Evolutionary conservation across 768 basidiomycete genomes (phyloP).

Genomic region (Mycena sanguinolenta): DNA sequence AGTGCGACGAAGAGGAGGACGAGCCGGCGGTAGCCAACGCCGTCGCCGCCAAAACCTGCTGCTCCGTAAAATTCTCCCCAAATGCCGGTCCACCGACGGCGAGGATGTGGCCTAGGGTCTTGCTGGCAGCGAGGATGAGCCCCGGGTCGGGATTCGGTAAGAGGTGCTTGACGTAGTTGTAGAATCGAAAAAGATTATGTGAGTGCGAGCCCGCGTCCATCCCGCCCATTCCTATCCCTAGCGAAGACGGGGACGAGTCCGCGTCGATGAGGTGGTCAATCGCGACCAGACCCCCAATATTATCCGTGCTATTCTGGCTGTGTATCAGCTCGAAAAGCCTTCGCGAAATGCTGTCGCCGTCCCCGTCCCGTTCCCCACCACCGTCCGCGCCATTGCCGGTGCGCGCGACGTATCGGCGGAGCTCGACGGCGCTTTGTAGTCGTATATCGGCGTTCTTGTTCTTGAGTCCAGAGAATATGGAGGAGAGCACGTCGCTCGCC

Average conservation of each 20-base stretch:
- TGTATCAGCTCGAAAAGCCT: too few species aligned
- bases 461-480: slow-evolving; percentile 61
- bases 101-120: slow-evolving; percentile 75
- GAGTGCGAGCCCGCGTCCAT: too few species aligned
- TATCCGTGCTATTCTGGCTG: too few species aligned
- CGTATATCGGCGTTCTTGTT: slow-evolving; percentile 64
- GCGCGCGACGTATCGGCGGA: slow-evolving; percentile 64
- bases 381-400: too few species aligned
- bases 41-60: slow-evolving; percentile 71
- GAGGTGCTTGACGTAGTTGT: slow-evolving; percentile 77
- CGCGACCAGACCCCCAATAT: too few species aligned
- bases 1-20: too few species aligned
- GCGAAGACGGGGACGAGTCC: too few species aligned
- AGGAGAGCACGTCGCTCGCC: slow-evolving; percentile 62
- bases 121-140: slow-evolving; percentile 80
- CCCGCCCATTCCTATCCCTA: too few species aligned
- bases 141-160: slow-evolving; percentile 77
- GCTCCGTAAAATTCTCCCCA: slow-evolving; percentile 75
- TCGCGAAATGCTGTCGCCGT: too few species aligned
- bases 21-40: slow-evolving; percentile 64
- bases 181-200: slow-evolving; percentile 69
- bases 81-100: slow-evolving; percentile 70
- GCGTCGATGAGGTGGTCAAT: too few species aligned
- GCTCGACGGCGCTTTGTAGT: slow-evolving; percentile 66
- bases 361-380: slow-evolving; percentile 64